A percentile compares a stretch with the other conserved stretches of the same genome.
Conservation (phyloP, 495 filamentous ascomycete genomes). For the Hypoxylon subgilvum region DNA sequence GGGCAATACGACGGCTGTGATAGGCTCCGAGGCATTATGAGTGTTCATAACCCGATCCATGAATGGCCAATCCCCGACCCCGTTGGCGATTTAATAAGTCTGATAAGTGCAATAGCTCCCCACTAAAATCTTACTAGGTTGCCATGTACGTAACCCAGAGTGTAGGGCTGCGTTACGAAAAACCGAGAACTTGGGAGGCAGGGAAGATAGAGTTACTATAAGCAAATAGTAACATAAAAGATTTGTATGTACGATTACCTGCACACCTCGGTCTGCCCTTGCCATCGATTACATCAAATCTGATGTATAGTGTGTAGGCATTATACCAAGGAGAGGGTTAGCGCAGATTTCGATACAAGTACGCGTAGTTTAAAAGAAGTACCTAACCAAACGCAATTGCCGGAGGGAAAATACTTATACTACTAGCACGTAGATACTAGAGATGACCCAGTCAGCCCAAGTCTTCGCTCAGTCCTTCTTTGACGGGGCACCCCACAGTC, state of each 20-base stretch:
- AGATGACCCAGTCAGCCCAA: not conserved
- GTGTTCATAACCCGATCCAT: conserved; percentile 3
- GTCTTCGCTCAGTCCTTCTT: conserved; percentile 1
- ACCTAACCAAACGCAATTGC: conserved; percentile 18
- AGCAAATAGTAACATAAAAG: not conserved
- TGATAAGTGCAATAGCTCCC: conserved; percentile 5
- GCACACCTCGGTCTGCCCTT: conserved; percentile 16
- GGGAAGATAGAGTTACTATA: not conserved
- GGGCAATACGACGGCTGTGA: conserved; percentile 19
- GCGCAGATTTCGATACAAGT: no score
- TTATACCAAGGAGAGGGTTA: no score
- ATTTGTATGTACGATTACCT: not conserved
- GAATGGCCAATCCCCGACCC: conserved; percentile 12
- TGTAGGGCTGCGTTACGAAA: conserved; percentile 34
- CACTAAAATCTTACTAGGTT: conserved; percentile 17
- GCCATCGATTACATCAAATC: not conserved
- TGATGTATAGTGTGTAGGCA: conserved; percentile 16
- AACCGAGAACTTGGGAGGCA: conserved; percentile 19
- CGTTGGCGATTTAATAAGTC: conserved; percentile 8
- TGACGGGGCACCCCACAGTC: not conserved
- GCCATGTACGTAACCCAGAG: conserved; percentile 34
- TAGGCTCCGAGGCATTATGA: conserved; percentile 7
- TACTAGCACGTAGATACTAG: no score
- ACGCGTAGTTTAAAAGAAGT: no score
- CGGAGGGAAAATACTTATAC: conserved; percentile 24